Base-by-base conservation (phyloP, 2,329 filamentous ascomycete species). In the Pestalotiopsis sp. region DNA sequence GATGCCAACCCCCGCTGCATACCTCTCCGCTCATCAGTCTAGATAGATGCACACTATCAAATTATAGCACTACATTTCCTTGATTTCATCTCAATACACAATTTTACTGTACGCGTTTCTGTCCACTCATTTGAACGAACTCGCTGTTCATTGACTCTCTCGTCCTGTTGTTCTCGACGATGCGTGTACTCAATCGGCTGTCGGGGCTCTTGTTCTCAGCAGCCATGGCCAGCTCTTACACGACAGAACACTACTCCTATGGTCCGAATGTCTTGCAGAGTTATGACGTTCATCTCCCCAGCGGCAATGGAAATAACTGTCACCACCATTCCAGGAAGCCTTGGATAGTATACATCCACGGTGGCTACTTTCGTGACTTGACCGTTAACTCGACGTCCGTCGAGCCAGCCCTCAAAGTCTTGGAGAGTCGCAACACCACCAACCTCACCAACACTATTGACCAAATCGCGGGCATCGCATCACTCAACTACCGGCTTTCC, bases 391-490 rank as follows among this genome's bases (percentile, higher is more conserved):
- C 62, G 14, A 64, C 62, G 3, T 64, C 62, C 2, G 39, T 64
- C 62, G 14, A 52, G 36, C 62, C 62, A 2, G 45, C 39, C 17
- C n/a, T 64, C 17, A 20, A 64, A 5, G n/a, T 64, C 14, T 38
- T 64, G 3, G 62, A 45, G 39, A 52, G 38, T 13, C 62, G 62
- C 39, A 64, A 64, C 25, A 64, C 23, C 11, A 64, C 62, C 11
- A 52, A 64, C 20, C 45, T 64, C 39, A 64, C 38, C 36, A 25
- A 9, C 62, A 64, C 62, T 11, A 64, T 64, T 64, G 62, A 64
- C 23, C n/a, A 64, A 9, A 20, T 64, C 11, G 39, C 36, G 11
- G 62, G 62, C 23, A 17, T 64, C 12, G 38, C 62, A 0, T 64
- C 62, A 12, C 20, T 64, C 20, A 64, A 64, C 11, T 64, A 64